phyloP scores from a whole-genome alignment of 108 stramenopile species.

The Schizochytrium sp. region DNA sequence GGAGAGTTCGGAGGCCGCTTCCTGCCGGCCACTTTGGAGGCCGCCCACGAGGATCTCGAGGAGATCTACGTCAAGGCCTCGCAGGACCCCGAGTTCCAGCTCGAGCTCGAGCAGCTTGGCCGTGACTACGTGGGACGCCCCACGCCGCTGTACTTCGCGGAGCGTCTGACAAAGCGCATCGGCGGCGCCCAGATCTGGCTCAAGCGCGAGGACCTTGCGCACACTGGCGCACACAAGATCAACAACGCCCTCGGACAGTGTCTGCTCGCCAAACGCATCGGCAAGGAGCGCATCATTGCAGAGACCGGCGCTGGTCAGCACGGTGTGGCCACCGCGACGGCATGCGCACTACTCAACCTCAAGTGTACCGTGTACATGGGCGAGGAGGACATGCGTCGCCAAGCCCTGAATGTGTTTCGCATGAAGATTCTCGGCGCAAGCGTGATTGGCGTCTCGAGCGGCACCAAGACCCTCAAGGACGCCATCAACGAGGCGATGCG shows the following conservation, averaged over 20 bases:
- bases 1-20: constrained; percentile 93
- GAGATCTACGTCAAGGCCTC: constrained; percentile 69
- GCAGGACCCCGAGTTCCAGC: constrained; percentile 76
- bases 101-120: constrained; percentile 60
- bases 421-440: constrained; percentile 93
- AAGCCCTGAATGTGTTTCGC: constrained; percentile 85
- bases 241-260: constrained; percentile 96
- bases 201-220: constrained; percentile 89
- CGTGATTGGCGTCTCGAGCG: constrained; percentile 79
- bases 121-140: constrained; percentile 39
- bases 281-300: constrained; percentile 91
- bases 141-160: constrained; percentile 82
- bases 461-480: constrained; percentile 81
- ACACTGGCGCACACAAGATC: constrained; percentile 94
- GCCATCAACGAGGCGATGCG: constrained; percentile 97
- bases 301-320: constrained; percentile 96
- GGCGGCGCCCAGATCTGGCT: constrained; percentile 90
- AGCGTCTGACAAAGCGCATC: constrained; percentile 72
- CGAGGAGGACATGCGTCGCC: constrained; percentile 86
- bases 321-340: constrained; percentile 92
- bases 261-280: constrained; percentile 81
- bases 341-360: constrained; percentile 85
- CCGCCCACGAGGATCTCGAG: constrained; percentile 88
- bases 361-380: constrained; percentile 96
- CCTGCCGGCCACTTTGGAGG: constrained; percentile 92